Evolutionary conservation across 768 basidiomycete species (phyloP).

Genomic region (Coprinopsis strossmayeri): DNA sequence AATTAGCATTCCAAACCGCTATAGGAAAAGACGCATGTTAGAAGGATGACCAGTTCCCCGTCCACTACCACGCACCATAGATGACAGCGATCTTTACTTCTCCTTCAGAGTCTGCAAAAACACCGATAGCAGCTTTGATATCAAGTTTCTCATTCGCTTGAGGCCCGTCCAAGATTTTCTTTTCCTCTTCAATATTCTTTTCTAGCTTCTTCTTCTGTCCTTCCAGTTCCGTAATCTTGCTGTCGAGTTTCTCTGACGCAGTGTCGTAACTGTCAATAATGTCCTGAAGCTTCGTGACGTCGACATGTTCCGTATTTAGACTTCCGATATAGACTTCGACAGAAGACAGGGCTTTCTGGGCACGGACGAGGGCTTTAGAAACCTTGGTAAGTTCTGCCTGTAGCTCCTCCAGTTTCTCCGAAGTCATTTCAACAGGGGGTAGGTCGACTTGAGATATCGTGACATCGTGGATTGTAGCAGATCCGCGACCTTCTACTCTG

Average conservation of each 20-base stretch:
- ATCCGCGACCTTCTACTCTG: constrained; percentile 38
- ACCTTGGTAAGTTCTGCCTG: constrained; percentile 17
- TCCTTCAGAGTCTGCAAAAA: constrained; percentile 29
- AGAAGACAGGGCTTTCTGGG: constrained; percentile 19
- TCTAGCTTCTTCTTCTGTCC: constrained; percentile 19
- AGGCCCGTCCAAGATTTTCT: constrained; percentile 14
- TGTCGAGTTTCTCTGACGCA: constrained; percentile 26
- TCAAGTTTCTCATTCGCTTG: constrained; percentile 19
- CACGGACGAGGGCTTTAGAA: constrained; percentile 24
- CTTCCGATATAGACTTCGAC: constrained; percentile 29
- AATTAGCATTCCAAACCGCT: neutral
- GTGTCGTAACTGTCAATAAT: constrained; percentile 27
- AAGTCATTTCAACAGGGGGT: constrained; percentile 17
- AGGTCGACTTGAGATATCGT: constrained; percentile 21
- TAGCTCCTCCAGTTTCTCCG: constrained; percentile 22
- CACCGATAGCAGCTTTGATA: constrained; percentile 24
- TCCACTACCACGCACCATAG: constrained; percentile 27
- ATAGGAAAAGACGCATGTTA: neutral
- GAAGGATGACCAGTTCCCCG: neutral
- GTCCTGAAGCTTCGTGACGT: constrained; percentile 18
- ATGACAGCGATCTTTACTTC: constrained; percentile 32
- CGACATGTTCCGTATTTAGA: constrained; percentile 26
- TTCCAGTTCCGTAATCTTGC: constrained; percentile 22
- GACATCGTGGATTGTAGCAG: constrained; percentile 41
- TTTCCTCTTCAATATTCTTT: constrained; percentile 17